Base-by-base conservation (phyloP, 805 yeast genomes). In the Cyberlindnera amylophila region DNA sequence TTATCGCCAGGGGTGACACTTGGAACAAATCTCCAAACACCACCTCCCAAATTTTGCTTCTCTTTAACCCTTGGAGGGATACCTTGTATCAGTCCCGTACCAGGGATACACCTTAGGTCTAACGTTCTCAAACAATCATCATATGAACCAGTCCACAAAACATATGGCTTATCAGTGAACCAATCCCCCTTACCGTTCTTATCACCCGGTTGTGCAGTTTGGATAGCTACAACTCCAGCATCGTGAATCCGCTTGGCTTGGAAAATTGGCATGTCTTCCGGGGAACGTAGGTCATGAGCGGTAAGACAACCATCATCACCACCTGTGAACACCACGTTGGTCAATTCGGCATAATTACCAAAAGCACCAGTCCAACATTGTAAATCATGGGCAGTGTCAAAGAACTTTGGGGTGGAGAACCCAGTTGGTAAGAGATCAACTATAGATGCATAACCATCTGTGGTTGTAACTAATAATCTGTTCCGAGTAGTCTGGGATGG, bases 1-100 rank as follows among this genome's bases (percentile, higher is more conserved):
- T 75, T 64, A 27, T 68, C 69, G 12, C 57, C 51, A 4, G 56
- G 51, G 0, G 50, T 41, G 0, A 79, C 76, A 15, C 77, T 69
- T 2, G 96, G 96, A 7, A 79, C 66, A 44, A 93, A 70, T 53
- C 96, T 69, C 99, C 99, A 91, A 3, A 91, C 98, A 2, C 99
- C 99, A 6, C 99, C 98, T 1, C 88, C 90, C 3, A 93, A 66
- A 36, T 81, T 74, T 23, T 68, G 61, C 33, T 67, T 65, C 12
- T 68, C 61, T 6, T 59, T 57, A 0, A 70, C 67, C 24, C 61
- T 63, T 0, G 91, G 91, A 1, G 74, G 65, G n/a, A 68, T 54
- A 1, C 84, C 82, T 18, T 61, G 65, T 60, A 59, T 53, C 69
- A 68, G 50, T 52, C 66, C 51, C 57, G 47, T 36, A 39, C 59